A percentile compares a stretch with the other conserved stretches of the same genome.
Evolutionary conservation across 179 eudicot species (phyloP).

Genomic region (Drosera spatulata): DNA sequence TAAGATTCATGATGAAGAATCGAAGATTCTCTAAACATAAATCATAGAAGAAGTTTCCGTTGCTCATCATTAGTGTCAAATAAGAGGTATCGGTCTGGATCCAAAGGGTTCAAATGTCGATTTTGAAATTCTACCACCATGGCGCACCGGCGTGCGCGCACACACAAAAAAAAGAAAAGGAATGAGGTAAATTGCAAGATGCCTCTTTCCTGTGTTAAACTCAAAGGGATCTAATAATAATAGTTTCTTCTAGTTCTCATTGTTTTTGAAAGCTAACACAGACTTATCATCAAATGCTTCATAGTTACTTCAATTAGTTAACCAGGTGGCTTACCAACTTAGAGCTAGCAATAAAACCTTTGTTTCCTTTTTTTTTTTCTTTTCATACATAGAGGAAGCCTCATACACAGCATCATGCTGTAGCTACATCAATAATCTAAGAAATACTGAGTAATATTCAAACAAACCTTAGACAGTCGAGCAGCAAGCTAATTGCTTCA

Average conservation of each 20-base stretch:
- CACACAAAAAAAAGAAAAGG: background rate
- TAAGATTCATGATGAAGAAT: background rate
- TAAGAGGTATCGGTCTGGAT: background rate
- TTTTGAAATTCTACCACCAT: background rate
- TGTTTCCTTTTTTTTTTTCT: no score
- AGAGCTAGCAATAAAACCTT: no score
- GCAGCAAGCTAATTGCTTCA: slow-evolving; percentile 44
- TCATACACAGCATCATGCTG: background rate
- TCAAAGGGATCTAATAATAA: background rate
- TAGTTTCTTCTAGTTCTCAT: no score
- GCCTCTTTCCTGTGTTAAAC: background rate
- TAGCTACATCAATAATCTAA: background rate
- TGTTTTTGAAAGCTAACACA: no score
- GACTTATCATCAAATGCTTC: no score
- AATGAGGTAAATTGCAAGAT: background rate
- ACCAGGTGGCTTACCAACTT: no score
- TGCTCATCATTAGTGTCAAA: background rate
- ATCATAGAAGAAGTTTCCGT: background rate
- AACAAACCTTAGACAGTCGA: slow-evolving; percentile 58
- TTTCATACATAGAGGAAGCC: background rate
- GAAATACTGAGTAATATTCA: background rate
- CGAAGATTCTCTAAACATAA: background rate
- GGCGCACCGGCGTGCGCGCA: no score
- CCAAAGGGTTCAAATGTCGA: background rate
- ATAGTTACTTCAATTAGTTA: no score